Conservation (phyloP, 306 rosid species). For the Dryas drummondii region DNA sequence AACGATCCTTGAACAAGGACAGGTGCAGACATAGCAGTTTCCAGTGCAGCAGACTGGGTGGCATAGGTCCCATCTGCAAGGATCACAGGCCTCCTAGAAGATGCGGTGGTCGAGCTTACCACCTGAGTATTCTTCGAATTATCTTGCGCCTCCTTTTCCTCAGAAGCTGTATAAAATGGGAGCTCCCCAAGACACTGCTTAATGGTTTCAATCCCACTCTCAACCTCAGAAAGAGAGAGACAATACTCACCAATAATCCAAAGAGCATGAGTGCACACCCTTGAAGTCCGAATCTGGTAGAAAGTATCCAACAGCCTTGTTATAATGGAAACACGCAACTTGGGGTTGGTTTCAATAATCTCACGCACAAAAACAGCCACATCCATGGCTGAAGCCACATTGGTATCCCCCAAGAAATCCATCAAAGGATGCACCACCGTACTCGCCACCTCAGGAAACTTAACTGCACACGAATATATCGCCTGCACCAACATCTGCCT, state of each 20-base stretch:
- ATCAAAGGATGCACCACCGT: constrained; percentile 92
- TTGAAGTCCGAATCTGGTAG: constrained; percentile 86
- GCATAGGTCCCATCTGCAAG: constrained; percentile 99
- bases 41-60: constrained; percentile 94
- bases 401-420: constrained; percentile 95
- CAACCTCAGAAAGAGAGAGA: constrained; percentile 86
- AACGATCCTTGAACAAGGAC: constrained; percentile 77
- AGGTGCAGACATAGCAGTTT: constrained; percentile 88
- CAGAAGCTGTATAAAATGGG: constrained; percentile 73
- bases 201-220: constrained; percentile 67
- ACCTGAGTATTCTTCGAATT: constrained; percentile 52
- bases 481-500: constrained; percentile 98
- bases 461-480: constrained; percentile 87
- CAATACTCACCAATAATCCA: constrained; percentile 98
- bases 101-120: constrained; percentile 59
- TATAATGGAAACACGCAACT: constrained; percentile 77
- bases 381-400: constrained; percentile 90
- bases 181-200: constrained; percentile 96
- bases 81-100: constrained; percentile 92
- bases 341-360: constrained; percentile 94
- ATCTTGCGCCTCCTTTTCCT: constrained; percentile 78
- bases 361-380: constrained; percentile 93
- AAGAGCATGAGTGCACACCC: constrained; percentile 93
- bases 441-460: constrained; percentile 97
- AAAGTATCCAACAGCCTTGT: constrained; percentile 89